phyloP scores from a whole-genome alignment of 2,329 filamentous ascomycete genomes.

The Daldinia sp. region DNA sequence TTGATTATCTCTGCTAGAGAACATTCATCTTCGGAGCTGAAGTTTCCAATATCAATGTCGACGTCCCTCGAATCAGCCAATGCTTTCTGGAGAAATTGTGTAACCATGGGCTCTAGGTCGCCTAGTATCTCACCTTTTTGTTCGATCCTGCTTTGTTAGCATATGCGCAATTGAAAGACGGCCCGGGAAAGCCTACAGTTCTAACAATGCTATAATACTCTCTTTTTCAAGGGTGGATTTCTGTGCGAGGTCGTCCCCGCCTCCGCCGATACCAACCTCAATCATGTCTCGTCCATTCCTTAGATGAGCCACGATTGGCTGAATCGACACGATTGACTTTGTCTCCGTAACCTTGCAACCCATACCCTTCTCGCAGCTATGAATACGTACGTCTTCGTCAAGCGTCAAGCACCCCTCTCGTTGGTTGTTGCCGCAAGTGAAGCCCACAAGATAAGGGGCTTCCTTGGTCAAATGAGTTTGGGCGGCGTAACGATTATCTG shows the following conservation, averaged over 20 bases:
- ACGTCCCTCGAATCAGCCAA: constrained; percentile 47
- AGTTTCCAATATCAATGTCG: constrained; percentile 46
- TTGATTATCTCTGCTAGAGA: constrained; percentile 22
- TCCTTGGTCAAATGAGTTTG: constrained; percentile 61
- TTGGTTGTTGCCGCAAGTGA: constrained; percentile 74
- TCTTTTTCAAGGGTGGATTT: constrained; percentile 66
- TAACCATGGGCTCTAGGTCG: constrained; percentile 20
- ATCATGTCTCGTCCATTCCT: constrained; percentile 68
- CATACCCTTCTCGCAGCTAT: constrained; percentile 84
- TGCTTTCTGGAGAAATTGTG: constrained; percentile 34
- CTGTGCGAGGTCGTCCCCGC: constrained; percentile 76
- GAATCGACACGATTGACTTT: constrained; percentile 73
- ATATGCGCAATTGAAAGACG: not conserved
- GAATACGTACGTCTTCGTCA: constrained; percentile 70
- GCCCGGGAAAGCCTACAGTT: constrained; percentile 46
- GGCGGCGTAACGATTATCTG: constrained; percentile 50
- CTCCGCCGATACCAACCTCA: constrained; percentile 82
- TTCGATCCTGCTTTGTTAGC: constrained; percentile 18
- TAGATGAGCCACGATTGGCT: constrained; percentile 76
- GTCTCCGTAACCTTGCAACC: constrained; percentile 61
- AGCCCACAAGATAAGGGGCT: constrained; percentile 75
- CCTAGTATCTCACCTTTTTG: not conserved
- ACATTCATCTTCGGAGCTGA: constrained; percentile 40
- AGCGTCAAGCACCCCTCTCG: constrained; percentile 77
- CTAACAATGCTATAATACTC: constrained; percentile 59